Conservation (phyloP, 2,329 filamentous ascomycete genomes). For the Laburnicola sp. region DNA sequence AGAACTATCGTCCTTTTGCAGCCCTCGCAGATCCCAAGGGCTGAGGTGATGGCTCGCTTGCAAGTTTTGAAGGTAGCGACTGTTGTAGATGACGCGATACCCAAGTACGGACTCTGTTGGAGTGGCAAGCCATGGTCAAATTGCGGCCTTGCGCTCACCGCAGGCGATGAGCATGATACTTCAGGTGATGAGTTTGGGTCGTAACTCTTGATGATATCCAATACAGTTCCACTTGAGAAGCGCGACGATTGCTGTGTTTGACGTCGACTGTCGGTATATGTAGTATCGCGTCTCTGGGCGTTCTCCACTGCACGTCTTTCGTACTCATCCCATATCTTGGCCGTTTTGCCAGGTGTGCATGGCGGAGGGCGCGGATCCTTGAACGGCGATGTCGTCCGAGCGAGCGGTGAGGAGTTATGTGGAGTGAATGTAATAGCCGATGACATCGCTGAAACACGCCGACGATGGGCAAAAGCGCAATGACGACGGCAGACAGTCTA, state of each 20-base stretch:
- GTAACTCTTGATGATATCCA: conserved; percentile 25
- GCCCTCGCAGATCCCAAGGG: conserved; percentile 34
- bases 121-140: conserved; percentile 31
- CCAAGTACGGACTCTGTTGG: conserved; percentile 7
- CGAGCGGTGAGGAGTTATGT: too few species aligned
- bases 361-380: too few species aligned
- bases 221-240: conserved; percentile 21
- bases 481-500: too few species aligned
- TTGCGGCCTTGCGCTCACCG: conserved; percentile 19
- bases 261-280: conserved; percentile 4
- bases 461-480: too few species aligned
- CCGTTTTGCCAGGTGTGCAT: too few species aligned
- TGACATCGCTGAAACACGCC: too few species aligned
- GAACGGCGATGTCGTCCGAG: too few species aligned
- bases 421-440: too few species aligned
- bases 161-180: conserved; percentile 11
- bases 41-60: conserved; percentile 29
- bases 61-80: conserved; percentile 39
- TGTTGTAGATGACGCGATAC: conserved; percentile 19
- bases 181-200: conserved; percentile 15
- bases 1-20: conserved; percentile 37
- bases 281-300: too few species aligned
- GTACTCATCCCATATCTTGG: too few species aligned
- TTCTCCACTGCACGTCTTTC: too few species aligned
- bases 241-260: conserved; percentile 20